phyloP scores from a whole-genome alignment of 2,329 filamentous ascomycete species.

The Ascochyta viciae-villosae region DNA sequence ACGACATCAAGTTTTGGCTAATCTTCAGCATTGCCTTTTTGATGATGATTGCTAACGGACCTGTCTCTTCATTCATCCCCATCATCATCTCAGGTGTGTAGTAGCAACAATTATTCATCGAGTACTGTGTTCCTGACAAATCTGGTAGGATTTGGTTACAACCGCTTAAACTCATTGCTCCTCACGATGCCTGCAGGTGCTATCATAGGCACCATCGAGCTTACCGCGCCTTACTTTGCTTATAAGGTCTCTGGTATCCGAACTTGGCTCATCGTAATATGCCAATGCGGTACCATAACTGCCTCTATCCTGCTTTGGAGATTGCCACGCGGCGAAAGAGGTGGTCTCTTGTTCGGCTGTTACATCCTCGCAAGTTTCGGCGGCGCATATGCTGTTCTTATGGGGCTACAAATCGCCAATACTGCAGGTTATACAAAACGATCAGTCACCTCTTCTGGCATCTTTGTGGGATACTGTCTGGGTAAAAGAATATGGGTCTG shows the following conservation, averaged over 20 bases:
- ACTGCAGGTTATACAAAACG: slow-evolving; percentile 62
- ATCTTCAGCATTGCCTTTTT: slow-evolving; percentile 37
- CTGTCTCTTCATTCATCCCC: slow-evolving; percentile 38
- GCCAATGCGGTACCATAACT: slow-evolving; percentile 50
- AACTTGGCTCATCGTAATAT: slow-evolving; percentile 41
- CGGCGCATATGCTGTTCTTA: slow-evolving; percentile 59
- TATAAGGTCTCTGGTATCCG: slow-evolving; percentile 32
- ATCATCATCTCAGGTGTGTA: slow-evolving; percentile 36
- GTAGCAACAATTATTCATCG: not conserved
- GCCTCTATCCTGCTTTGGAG: slow-evolving; percentile 54
- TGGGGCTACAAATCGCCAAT: slow-evolving; percentile 60
- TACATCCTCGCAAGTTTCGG: slow-evolving; percentile 58
- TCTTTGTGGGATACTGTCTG: slow-evolving; percentile 61
- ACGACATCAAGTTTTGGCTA: slow-evolving; percentile 64
- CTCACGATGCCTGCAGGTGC: slow-evolving; percentile 35
- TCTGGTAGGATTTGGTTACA: slow-evolving; percentile 33
- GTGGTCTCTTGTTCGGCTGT: slow-evolving; percentile 57
- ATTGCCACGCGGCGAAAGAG: slow-evolving; percentile 51
- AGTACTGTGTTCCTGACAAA: not conserved
- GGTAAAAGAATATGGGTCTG: slow-evolving; percentile 36
- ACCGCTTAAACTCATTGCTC: slow-evolving; percentile 35
- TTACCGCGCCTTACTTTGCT: slow-evolving; percentile 31
- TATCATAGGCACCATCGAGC: slow-evolving; percentile 33
- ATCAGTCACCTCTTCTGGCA: slow-evolving; percentile 56
- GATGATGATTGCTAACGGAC: slow-evolving; percentile 43